Evolutionary conservation across 208 protist genomes (phyloP), one percentile per base, ranked within the genome.

Genomic region (Trypanosoma vivax): DNA sequence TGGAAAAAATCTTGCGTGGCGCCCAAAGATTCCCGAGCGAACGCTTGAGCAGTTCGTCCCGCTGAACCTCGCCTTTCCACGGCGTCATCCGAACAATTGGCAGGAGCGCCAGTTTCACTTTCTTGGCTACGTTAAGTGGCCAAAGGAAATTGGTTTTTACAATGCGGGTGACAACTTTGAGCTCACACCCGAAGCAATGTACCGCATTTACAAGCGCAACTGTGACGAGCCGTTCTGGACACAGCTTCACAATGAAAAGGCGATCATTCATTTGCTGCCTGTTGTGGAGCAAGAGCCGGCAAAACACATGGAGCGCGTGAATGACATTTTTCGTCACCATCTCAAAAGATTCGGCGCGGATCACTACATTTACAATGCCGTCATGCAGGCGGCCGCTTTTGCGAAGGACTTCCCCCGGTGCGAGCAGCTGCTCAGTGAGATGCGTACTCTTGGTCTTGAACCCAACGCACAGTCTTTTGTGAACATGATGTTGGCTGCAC

Each of bases 151-250:
- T 38, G 88, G 82, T 10, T 95, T 95, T 50, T 95, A 91, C 71
- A 95, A 95, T 52, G 74, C 76, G 10, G 88, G 88, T 6, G 82
- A 92, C 58, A 95, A 92, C 66, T 95, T 91, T 60, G 88, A 95
- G 66, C 43, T 95, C 13, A 92, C 88, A 0, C 88, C 84, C 2
- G 82, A 91, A 53, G 68, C 79, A 16, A 70, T 76, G 39, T 91
- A 79, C 69, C 73, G 84, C 1, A 39, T 95, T 10, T 95, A 78
- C 50, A 14, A 65, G 10, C 50, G 77, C 25, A 79, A 73, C 42
- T 64, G 74, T 10, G 84, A 89, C 42, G 83, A 89, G 50, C 21
- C 69, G 0, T 89, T 88, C 46, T 95, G 88, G 85, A 61, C 73
- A 6, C 59, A 59, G 45, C 57, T 91, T 24, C 83, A 95, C 60